phyloP scores from a whole-genome alignment of 2,329 filamentous ascomycete species.

The Fusarium lateritium region DNA sequence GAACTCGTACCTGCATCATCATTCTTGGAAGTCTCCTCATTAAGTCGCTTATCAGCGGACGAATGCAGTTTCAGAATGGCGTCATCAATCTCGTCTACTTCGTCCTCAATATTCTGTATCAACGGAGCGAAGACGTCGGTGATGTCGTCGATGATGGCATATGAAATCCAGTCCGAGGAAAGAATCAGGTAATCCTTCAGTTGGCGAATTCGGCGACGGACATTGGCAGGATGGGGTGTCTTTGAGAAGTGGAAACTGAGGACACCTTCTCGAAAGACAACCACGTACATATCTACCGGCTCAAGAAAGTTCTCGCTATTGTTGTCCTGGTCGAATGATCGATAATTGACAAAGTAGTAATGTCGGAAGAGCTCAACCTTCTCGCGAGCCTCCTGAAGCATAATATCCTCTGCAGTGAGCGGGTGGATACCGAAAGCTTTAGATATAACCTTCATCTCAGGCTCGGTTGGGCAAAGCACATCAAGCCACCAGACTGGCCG shows the following conservation, averaged over 20 bases:
- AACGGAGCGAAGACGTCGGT: constrained; percentile 95
- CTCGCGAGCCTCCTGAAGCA: constrained; percentile 96
- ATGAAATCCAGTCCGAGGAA: constrained; percentile 97
- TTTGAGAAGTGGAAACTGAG: constrained; percentile 98
- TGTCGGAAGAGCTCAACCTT: constrained; percentile 98
- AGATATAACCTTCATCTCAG: constrained; percentile 93
- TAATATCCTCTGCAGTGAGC: constrained; percentile 94
- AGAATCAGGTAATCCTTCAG: constrained; percentile 93
- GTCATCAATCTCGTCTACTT: constrained; percentile 97
- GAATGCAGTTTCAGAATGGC: constrained; percentile 87
- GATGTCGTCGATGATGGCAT: constrained; percentile 98
- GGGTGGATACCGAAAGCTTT: constrained; percentile 97
- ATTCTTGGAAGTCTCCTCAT: constrained; percentile 62
- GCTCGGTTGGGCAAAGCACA: constrained; percentile 89
- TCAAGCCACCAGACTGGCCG: constrained; percentile 98
- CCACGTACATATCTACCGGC: constrained; percentile 96
- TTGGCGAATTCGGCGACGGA: constrained; percentile 92
- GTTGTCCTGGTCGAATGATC: constrained; percentile 95
- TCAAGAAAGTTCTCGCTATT: constrained; percentile 92
- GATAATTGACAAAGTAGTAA: constrained; percentile 99
- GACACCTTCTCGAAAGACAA: constrained; percentile 96
- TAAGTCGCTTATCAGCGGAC: constrained; percentile 60
- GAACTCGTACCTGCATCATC: constrained; percentile 61
- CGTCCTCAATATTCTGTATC: constrained; percentile 93
- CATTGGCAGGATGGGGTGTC: constrained; percentile 95